Evolutionary conservation across 2,329 filamentous ascomycete species (phyloP).

Genomic region (Penicillium sp.): DNA sequence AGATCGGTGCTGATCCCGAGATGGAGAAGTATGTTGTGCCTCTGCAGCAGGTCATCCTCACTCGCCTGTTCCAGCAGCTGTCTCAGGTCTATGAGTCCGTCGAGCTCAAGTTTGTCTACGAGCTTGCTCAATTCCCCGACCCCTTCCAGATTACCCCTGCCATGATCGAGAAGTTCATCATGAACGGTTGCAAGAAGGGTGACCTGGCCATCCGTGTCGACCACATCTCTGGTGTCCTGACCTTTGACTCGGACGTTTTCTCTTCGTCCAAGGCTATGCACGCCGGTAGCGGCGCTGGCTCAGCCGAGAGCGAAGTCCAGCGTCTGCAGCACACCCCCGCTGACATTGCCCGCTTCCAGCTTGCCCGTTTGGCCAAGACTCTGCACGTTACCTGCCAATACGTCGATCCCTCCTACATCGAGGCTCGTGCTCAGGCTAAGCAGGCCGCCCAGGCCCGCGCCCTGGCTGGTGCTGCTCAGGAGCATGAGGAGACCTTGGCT

Average conservation of each 20-base stretch:
- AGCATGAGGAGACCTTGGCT: conserved; percentile 77
- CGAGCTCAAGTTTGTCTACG: conserved; percentile 85
- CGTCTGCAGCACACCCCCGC: conserved; percentile 95
- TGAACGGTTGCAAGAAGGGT: conserved; percentile 99
- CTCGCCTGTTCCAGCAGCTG: conserved; percentile 95
- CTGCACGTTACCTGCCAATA: conserved; percentile 93
- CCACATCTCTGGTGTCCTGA: conserved; percentile 88
- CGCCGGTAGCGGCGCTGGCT: conserved; percentile 74
- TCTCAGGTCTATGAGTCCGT: conserved; percentile 99
- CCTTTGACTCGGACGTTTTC: conserved; percentile 97
- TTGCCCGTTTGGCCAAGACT: conserved; percentile 83
- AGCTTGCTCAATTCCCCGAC: conserved; percentile 90
- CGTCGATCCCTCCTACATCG: conserved; percentile 83
- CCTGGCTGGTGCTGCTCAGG: conserved; percentile 81
- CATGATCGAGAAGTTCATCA: conserved; percentile 99
- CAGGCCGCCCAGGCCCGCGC: conserved; percentile 74
- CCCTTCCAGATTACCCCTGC: conserved; percentile 86
- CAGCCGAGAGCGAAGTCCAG: conserved; percentile 85
- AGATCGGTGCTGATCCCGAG: conserved; percentile 89
- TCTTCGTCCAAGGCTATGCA: conserved; percentile 91
- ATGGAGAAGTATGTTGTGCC: conserved; percentile 97
- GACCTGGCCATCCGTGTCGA: conserved; percentile 94
- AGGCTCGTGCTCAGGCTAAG: conserved; percentile 71
- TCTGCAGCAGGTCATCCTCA: conserved; percentile 96
- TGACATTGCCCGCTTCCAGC: conserved; percentile 92